Base-by-base conservation (phyloP, 495 filamentous ascomycete genomes). In the Trichoderma virens region DNA sequence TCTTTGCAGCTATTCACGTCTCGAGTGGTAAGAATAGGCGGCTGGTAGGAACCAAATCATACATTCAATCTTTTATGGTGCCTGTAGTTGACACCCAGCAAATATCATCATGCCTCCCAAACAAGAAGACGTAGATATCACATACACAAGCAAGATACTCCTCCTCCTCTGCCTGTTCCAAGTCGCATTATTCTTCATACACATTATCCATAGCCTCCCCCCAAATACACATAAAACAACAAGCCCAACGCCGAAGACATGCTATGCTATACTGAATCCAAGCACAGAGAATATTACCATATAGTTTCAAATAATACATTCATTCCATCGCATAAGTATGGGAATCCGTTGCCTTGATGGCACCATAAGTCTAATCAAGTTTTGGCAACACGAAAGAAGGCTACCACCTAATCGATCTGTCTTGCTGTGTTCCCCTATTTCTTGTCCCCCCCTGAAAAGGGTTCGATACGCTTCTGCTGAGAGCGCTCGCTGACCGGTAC, bases 261-360 rank as follows among this genome's bases (percentile, higher is more conserved):
- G 51, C 51, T 56, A 28, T 56, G 25, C 51, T 56, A 56, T 56
- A 56, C 51, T 30, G 25, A 30, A 56, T 56, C 51, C 51, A 56
- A 56, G 11, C 25, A 56, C 27, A 56, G 2, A 30, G 4, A 18
- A 13, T 31, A 56, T 31, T 14, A 16, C 25, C 27, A 28, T 25
- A 20, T 4, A 31, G 51, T 30, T 51, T 27, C 51, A 13, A 56
- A 56, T 56, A 18, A 56, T 56, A 30, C 25, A 56, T 4, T 56
- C 25, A 56, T 4, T 56, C 7, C 2, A 16, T 30, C 18, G 51
- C 25, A 56, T 18, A 18, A 47, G 23, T 30, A 56, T 56, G 51
- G 16, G 11, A 3, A 30, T 14, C 2, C 25, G 16, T 28, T 31
- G 51, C 25, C 23, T 27, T 5, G 25, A 13, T 16, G 25, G 51